Evolutionary conservation across 768 basidiomycete species (phyloP), one percentile per base, ranked within the genome.

Genomic region (Kwoniella europaea): DNA sequence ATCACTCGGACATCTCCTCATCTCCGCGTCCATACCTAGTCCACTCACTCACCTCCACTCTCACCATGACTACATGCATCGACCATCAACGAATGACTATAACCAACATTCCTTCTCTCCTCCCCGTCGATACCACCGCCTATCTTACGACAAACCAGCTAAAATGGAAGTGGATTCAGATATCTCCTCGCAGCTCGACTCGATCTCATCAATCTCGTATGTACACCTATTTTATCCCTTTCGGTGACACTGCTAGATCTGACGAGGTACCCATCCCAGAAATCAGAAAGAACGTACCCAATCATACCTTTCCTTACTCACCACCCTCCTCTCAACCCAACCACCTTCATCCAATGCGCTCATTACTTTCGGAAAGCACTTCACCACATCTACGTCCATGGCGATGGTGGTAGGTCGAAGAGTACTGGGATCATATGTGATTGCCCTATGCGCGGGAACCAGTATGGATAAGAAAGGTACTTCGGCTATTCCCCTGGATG

Each of bases 321-420:
- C 63, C 2, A 44, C 68, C 3, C 71, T 77, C 5, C 65, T 76
- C 35, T 44, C 70, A 27, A 27, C 71, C 3, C 7, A 16, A 9
- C 73, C 79, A 1, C 52, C 75, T 20, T 27, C 68, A 53, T 24
- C 74, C 12, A n/a, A 63, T 16, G 67, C 56, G 15, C 72, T 95
- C 24, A 91, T 90, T 73, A 80, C 87, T 6, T 87, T 95, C 72
- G 89, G 94, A 55, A 63, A 65, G 69, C 89, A 93, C 77, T 88
- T 90, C 74, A 91, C 92, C 71, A 89, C 93, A 70, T 91, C 92
- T 81, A 90, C 92, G 10, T 70, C 72, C 71, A 88, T 90, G 61
- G 91, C 92, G 57, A 88, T 94, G 75, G 93, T 98, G 63, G 91
- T 95, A 42, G 93, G 91, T 27, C 88, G 95, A 75, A 91, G 93